phyloP scores from a whole-genome alignment of 768 basidiomycete genomes.

The Lentinula edodes region DNA sequence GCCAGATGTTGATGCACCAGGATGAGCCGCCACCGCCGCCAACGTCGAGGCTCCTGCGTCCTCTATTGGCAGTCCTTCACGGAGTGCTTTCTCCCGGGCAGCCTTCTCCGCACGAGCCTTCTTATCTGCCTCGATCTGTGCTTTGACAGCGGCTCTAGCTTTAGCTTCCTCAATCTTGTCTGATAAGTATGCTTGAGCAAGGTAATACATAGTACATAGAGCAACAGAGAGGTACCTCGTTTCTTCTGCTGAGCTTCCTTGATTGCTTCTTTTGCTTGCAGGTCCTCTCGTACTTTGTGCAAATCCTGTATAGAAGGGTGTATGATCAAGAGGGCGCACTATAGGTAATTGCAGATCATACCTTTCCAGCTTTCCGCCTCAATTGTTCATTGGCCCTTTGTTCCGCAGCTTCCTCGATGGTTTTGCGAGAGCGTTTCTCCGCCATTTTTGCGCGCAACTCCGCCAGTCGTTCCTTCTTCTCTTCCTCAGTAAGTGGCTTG shows the following conservation, averaged over 20 bases:
- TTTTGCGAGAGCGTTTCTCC: constrained; percentile 71
- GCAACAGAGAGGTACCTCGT: constrained; percentile 45
- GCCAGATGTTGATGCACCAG: constrained; percentile 31
- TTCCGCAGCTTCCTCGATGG: constrained; percentile 69
- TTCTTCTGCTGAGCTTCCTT: constrained; percentile 82
- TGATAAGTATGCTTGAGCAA: constrained; percentile 21
- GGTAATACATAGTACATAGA: neutral
- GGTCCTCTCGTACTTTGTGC: constrained; percentile 65
- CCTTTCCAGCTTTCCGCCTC: constrained; percentile 82
- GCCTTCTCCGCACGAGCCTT: constrained; percentile 80
- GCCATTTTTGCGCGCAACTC: constrained; percentile 79
- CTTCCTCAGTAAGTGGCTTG: constrained; percentile 92
- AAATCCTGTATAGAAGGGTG: constrained; percentile 47
- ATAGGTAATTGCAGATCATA: constrained; percentile 17
- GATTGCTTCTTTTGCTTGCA: constrained; percentile 71
- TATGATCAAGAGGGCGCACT: neutral
- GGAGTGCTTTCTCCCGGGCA: constrained; percentile 85
- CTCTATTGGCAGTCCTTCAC: constrained; percentile 62
- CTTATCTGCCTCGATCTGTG: constrained; percentile 94
- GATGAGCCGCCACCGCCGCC: constrained; percentile 26
- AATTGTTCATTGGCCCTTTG: constrained; percentile 70
- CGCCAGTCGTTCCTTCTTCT: constrained; percentile 74
- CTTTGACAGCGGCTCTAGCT: constrained; percentile 82
- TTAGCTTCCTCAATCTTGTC: constrained; percentile 89
- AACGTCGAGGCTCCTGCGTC: constrained; percentile 24